A percentile compares a stretch with the other conserved stretches of the same genome.
These are phyloP conservation scores for Ramaria rubella DNA, from an alignment of 768 basidiomycete species.

Conservation along the genomic window DNA sequence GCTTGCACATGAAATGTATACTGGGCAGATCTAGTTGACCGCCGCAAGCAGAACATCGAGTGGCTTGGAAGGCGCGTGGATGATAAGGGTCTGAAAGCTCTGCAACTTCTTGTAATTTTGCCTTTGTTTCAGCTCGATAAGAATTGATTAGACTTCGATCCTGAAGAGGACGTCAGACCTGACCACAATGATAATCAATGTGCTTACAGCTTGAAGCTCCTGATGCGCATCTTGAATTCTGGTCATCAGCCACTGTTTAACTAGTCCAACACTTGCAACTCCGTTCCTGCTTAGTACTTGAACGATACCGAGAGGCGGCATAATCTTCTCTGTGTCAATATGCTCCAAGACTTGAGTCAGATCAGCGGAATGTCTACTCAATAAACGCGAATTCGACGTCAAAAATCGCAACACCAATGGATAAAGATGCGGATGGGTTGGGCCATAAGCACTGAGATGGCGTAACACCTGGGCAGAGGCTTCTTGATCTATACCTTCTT, in stretches of 20 bases:
- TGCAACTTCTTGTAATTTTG: slow-evolving; percentile 74
- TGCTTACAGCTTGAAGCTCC: slow-evolving; percentile 73
- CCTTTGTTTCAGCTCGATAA: slow-evolving; percentile 77
- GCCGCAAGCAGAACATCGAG: slow-evolving; percentile 83
- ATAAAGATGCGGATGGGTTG: slow-evolving; percentile 67
- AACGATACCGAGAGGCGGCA: slow-evolving; percentile 85
- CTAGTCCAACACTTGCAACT: slow-evolving; percentile 84
- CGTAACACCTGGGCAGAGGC: slow-evolving; percentile 56
- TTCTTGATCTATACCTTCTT: slow-evolving; percentile 31
- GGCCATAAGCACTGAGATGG: slow-evolving; percentile 71
- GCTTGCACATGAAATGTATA: slow-evolving; percentile 97
- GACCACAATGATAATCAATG: background rate
- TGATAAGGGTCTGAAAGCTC: slow-evolving; percentile 72
- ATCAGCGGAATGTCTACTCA: slow-evolving; percentile 65
- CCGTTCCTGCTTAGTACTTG: slow-evolving; percentile 84
- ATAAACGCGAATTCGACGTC: slow-evolving; percentile 70
- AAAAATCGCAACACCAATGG: slow-evolving; percentile 85
- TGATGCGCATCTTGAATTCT: slow-evolving; percentile 66
- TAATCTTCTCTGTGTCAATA: slow-evolving; percentile 74
- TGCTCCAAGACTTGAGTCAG: slow-evolving; percentile 64
- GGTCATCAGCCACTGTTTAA: slow-evolving; percentile 84
- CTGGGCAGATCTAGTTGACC: slow-evolving; percentile 89
- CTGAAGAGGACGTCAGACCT: slow-evolving; percentile 32
- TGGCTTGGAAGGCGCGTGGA: slow-evolving; percentile 90
- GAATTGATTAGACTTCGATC: slow-evolving; percentile 84